Conservation (phyloP, 768 basidiomycete species). For the Lactarius indigo region DNA sequence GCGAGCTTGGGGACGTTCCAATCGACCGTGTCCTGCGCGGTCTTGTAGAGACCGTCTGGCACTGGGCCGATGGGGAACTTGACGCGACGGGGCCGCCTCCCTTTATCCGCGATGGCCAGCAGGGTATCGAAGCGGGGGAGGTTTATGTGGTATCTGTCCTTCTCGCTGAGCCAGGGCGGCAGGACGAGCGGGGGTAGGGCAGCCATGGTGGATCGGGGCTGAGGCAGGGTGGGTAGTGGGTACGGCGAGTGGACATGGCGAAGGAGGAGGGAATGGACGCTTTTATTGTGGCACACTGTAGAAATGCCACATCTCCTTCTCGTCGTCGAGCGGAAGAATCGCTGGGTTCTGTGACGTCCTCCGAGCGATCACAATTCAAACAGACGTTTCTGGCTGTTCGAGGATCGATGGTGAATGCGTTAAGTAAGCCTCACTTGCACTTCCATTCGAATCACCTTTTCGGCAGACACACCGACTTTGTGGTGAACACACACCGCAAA, state of each 20-base stretch:
- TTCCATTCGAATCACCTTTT: background rate
- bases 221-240: background rate
- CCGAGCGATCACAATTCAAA: slow-evolving; percentile 6
- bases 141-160: slow-evolving; percentile 6
- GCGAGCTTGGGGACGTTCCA: slow-evolving; percentile 15
- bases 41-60: slow-evolving; percentile 19
- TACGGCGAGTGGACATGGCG: background rate
- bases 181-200: slow-evolving; percentile 9
- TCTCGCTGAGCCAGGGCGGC: slow-evolving; percentile 12
- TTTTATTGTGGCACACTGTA: background rate
- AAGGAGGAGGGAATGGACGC: background rate
- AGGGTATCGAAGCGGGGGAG: slow-evolving; percentile 14
- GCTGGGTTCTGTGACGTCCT: background rate
- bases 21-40: slow-evolving; percentile 13
- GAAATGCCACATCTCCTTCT: background rate
- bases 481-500: background rate
- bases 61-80: slow-evolving; percentile 8
- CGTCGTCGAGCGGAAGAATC: background rate
- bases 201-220: background rate
- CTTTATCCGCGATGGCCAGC: slow-evolving; percentile 15
- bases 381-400: background rate
- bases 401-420: background rate
- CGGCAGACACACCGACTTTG: slow-evolving; percentile 3
- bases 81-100: slow-evolving; percentile 9
- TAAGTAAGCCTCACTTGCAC: background rate